These are phyloP conservation scores for Chimonanthus praecox DNA, from an alignment of 164 flowering plant species.

Conservation along the genomic window DNA sequence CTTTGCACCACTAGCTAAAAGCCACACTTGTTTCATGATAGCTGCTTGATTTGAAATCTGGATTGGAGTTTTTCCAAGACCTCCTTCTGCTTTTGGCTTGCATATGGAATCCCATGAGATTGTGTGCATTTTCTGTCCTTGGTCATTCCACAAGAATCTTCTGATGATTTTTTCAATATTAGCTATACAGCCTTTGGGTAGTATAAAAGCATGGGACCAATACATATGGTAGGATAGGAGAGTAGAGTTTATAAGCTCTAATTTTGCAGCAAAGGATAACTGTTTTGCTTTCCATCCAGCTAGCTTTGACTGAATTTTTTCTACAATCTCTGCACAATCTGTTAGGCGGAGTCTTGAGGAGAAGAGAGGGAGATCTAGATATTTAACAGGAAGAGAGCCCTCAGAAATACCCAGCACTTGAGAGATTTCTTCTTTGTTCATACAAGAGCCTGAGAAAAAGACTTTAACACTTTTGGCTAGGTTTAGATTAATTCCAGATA, in stretches of 20 bases:
- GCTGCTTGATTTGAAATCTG: background rate
- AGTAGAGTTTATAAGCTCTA: background rate
- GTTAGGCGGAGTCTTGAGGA: background rate
- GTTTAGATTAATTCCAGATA: background rate
- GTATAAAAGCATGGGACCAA: background rate
- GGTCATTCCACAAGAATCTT: background rate
- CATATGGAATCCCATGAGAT: background rate
- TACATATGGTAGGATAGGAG: background rate
- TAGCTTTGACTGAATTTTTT: background rate
- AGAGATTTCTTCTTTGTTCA: background rate
- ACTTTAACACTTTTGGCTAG: background rate
- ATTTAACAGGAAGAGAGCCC: background rate
- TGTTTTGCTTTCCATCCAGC: background rate
- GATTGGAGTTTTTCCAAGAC: background rate
- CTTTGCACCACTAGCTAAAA: background rate
- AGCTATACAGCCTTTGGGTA: background rate
- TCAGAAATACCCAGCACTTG: background rate
- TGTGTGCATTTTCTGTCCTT: background rate
- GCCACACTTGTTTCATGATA: background rate
- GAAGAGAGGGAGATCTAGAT: background rate
- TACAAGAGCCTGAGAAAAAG: background rate
- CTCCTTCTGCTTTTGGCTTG: background rate
- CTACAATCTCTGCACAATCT: background rate
- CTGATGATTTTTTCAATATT: background rate
- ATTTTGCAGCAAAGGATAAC: background rate